Evolutionary conservation across 768 basidiomycete genomes (phyloP).

Genomic region (Tephrocybe sp.): DNA sequence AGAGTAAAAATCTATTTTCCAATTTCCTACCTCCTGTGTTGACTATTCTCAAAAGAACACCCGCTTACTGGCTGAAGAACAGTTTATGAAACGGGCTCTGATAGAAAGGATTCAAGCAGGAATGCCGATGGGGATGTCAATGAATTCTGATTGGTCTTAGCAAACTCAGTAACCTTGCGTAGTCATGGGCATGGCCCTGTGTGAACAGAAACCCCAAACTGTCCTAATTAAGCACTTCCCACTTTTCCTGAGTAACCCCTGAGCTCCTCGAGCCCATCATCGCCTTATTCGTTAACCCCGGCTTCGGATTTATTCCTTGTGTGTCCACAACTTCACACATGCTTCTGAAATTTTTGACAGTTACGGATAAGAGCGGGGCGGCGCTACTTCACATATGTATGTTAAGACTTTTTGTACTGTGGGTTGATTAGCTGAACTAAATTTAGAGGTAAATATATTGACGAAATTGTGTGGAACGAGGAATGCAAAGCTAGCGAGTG

Average conservation of each 20-base stretch:
- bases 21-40: slow-evolving; percentile 13
- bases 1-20: slow-evolving; percentile 53
- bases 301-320: too few relatives aligned
- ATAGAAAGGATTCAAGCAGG: slow-evolving; percentile 83
- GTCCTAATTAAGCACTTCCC: neutral
- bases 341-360: slow-evolving; percentile 4
- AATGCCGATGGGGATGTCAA: slow-evolving; percentile 48
- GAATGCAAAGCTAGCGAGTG: too few relatives aligned
- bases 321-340: too few relatives aligned
- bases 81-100: slow-evolving; percentile 94
- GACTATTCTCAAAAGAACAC: slow-evolving; percentile 52
- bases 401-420: too few relatives aligned
- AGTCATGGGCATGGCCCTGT: slow-evolving; percentile 5
- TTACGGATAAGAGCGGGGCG: too few relatives aligned
- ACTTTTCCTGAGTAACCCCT: slow-evolving; percentile 11
- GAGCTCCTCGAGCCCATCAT: slow-evolving; percentile 33
- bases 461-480: too few relatives aligned
- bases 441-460: neutral
- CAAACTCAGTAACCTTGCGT: neutral
- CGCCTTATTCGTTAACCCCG: slow-evolving; percentile 34
- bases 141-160: slow-evolving; percentile 39
- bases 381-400: too few relatives aligned
- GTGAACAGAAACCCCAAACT: slow-evolving; percentile 4
- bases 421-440: too few relatives aligned
- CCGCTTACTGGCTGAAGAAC: slow-evolving; percentile 88